Evolutionary conservation across 1,284 basidiomycete genomes (phyloP), one percentile per base, ranked within the genome.

Genomic region (Apiotrichum porosum): DNA sequence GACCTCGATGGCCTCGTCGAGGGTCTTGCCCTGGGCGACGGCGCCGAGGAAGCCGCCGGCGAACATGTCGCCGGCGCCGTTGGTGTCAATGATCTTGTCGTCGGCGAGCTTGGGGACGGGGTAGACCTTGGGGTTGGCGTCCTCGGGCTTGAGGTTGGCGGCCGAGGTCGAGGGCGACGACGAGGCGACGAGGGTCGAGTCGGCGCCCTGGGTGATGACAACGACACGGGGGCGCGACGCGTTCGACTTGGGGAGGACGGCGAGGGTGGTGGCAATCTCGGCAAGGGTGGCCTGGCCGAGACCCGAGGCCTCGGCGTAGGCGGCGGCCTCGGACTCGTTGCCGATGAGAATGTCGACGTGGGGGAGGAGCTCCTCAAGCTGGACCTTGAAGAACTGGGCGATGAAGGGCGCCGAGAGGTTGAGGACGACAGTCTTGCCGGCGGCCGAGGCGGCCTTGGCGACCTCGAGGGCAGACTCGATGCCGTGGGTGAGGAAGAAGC

Each of bases 361-460:
- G 22, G 85, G 84, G 42, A 95, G 72, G 62, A 95, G 75, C 68
- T 86, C 77, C 61, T 88, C 80, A 33, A 97, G 78, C 65, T 92
- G 85, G 4, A 79, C 74, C 58, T 82, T 82, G 79, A 97, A 97
- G 82, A 97, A 95, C 74, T 94, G 86, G 47, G 88, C 79, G 71
- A 98, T 95, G 80, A 97, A 98, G 31, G 95, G 95, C 2, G 95
- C 95, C 14, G 91, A 95, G 61, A 99, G 81, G 80, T 98, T 98
- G 66, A 97, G 77, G 13, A 82, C 81, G 70, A 95, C 92, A 40
- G 83, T 82, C 81, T 94, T 95, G 64, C 84, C 81, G 15, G 79
- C 78, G 41, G 78, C 76, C 15, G 86, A 83, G n/a, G 89, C 86
- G 63, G 85, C 83, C 73, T 88, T 83, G 68, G 87, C 85, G 47